Evolutionary conservation across 2,329 filamentous ascomycete species (phyloP).

Genomic region (Colletotrichum salicis): DNA sequence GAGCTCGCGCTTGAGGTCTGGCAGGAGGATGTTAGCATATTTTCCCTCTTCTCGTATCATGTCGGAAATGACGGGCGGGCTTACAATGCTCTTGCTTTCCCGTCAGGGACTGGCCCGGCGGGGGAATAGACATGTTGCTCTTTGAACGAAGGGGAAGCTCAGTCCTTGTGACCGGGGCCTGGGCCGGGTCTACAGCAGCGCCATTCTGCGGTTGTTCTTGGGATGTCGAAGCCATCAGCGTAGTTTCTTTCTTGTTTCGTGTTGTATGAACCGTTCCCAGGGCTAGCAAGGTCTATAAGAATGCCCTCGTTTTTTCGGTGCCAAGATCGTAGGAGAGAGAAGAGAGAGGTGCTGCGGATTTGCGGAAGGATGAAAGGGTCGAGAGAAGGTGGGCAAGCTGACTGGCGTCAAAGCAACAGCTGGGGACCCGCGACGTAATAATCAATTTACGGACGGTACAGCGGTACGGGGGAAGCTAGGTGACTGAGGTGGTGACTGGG

Average conservation of each 20-base stretch:
- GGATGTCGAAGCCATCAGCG: slow-evolving; percentile 35
- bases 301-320: not conserved
- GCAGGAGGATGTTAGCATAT: slow-evolving; percentile 2
- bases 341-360: not conserved
- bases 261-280: not conserved
- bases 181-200: slow-evolving; percentile 28
- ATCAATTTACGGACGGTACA: slow-evolving; percentile 28
- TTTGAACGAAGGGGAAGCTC: slow-evolving; percentile 40
- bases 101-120: slow-evolving; percentile 70
- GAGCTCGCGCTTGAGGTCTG: slow-evolving; percentile 96
- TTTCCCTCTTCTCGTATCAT: not conserved
- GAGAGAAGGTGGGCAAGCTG: slow-evolving; percentile 22
- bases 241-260: not conserved
- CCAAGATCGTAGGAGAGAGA: slow-evolving; percentile 13
- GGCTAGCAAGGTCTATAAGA: not conserved
- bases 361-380: not conserved
- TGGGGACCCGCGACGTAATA: slow-evolving; percentile 31
- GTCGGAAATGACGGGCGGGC: slow-evolving; percentile 45
- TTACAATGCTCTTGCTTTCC: slow-evolving; percentile 98
- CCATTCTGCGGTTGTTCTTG: slow-evolving; percentile 35
- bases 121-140: slow-evolving; percentile 45
- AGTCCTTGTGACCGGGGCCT: slow-evolving; percentile 14
- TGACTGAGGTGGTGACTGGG: not conserved
- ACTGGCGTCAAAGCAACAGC: slow-evolving; percentile 33
- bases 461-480: not conserved